phyloP scores from a whole-genome alignment of 2,329 filamentous ascomycete species.

The Colletotrichum endophyticum region DNA sequence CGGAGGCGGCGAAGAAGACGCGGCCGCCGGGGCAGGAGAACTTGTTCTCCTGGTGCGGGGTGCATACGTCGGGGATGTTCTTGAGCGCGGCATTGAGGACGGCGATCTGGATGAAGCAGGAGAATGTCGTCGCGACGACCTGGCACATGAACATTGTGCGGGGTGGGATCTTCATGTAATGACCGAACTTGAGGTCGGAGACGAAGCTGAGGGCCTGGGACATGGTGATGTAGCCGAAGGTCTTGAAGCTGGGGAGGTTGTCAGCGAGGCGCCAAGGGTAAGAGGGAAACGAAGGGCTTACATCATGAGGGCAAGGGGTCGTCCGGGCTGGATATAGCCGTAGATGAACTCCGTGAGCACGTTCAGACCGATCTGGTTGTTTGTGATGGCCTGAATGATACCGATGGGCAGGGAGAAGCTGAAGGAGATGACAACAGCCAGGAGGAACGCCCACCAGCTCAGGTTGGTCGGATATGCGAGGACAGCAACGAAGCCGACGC shows the following conservation, averaged over 20 bases:
- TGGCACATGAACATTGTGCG: slow-evolving; percentile 71
- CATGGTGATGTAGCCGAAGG: slow-evolving; percentile 68
- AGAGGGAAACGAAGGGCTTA: slow-evolving; percentile 30
- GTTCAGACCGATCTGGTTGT: slow-evolving; percentile 75
- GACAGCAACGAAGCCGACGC: slow-evolving; percentile 58
- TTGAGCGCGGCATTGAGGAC: slow-evolving; percentile 67
- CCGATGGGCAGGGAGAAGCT: slow-evolving; percentile 70
- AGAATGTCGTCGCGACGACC: slow-evolving; percentile 69
- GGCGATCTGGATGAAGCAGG: slow-evolving; percentile 69
- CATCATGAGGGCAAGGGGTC: slow-evolving; percentile 76
- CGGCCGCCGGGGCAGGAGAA: slow-evolving; percentile 69
- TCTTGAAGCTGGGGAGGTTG: slow-evolving; percentile 56
- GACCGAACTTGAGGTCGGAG: slow-evolving; percentile 71
- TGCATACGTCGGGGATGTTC: slow-evolving; percentile 70
- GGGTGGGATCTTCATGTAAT: slow-evolving; percentile 76
- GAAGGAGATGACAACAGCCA: slow-evolving; percentile 68
- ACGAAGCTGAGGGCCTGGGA: slow-evolving; percentile 69
- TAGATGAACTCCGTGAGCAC: slow-evolving; percentile 77
- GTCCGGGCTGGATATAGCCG: slow-evolving; percentile 77
- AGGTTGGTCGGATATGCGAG: slow-evolving; percentile 70
- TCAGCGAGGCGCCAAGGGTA: slow-evolving; percentile 22
- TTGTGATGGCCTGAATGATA: slow-evolving; percentile 73
- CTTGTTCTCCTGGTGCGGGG: slow-evolving; percentile 56
- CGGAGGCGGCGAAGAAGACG: slow-evolving; percentile 69
- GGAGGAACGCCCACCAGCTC: slow-evolving; percentile 74